Percentiles rank a stretch among this genome's conserved stretches.
Evolutionary conservation across 345 rosid genomes (phyloP).

Genomic region (Firmiana major): DNA sequence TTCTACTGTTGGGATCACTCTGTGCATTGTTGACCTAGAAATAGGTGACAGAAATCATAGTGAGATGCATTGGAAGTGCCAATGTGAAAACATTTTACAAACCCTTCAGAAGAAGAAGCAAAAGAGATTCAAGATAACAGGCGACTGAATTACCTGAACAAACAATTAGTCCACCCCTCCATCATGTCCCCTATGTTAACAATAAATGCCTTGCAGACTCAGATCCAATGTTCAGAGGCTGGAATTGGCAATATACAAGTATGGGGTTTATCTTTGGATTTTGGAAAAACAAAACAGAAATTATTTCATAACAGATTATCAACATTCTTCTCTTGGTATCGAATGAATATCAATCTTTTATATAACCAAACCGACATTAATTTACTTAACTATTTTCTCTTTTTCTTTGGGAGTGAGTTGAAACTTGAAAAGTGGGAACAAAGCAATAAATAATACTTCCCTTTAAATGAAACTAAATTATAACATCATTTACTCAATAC

Average conservation of each 20-base stretch:
- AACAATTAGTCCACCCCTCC: constrained; percentile 90
- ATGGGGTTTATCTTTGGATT: not conserved
- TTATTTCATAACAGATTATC: not conserved
- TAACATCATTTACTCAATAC: not conserved
- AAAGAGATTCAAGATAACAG: not conserved
- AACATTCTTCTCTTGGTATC: not conserved
- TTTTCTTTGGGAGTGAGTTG: not conserved
- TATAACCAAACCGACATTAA: not conserved
- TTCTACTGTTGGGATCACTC: constrained; percentile 67
- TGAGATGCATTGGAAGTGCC: not conserved
- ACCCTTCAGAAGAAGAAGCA: not conserved
- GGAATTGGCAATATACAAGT: not conserved
- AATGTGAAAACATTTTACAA: not conserved
- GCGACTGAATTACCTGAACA: constrained; percentile 49
- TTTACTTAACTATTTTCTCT: not conserved
- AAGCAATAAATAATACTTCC: not conserved
- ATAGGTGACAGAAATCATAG: not conserved
- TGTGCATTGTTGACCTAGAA: constrained; percentile 73
- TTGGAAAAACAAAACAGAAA: not conserved
- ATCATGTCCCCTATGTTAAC: constrained; percentile 79
- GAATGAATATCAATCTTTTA: not conserved
- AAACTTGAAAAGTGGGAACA: not conserved
- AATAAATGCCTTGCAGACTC: constrained; percentile 56
- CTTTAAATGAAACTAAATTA: not conserved
- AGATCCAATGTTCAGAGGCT: not conserved